Base-by-base conservation (phyloP, 176 grass and related monocot species). In the Aechmea fasciata region DNA sequence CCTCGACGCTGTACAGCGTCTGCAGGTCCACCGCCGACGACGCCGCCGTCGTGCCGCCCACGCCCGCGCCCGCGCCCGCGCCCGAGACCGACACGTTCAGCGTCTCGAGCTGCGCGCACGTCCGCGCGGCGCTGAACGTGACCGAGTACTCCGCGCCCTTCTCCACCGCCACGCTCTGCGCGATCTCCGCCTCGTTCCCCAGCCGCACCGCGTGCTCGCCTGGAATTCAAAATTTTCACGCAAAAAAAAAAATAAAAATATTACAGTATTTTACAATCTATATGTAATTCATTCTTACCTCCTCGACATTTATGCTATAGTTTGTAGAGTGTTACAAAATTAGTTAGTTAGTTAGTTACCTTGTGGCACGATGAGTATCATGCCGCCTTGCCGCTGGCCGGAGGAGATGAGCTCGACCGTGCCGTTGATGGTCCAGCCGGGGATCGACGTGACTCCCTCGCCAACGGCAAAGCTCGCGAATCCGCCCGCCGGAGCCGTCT, bases 351-450 rank as follows among this genome's bases (percentile, higher is more conserved):
- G 9, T 48, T 51, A 13, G 24, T 79, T 86, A 94, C 95, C 95
- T 76, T 99, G 77, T 48, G 95, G 95, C 54, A 99, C 95, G 52
- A 99, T 94, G 49, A 99, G 87, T 25, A 99, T 99, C 95, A 99
- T 99, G 87, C 87, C 87, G 64, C 95, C 95, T 78, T 99, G 95
- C 54, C 81, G 81, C 80, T 99, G 95, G 54, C 90, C 90, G 51
- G 84, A 80, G 20, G 90, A 87, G 68, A 99, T 73, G 52, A 99
- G 87, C 69, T 99, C 95, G 20, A 99, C 90, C 1, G 90, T 94
- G 66, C 95, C 90, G 70, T 99, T 99, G 71, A 93, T 86, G n/a
- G 66, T 86, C 95, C 95, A 99, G 13, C 80, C 64, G 13, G 95
- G 90, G 48, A 99, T 76, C 19, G 90, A 77, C 11, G 85, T 72